These are phyloP conservation scores for Globisporangium mamillatum DNA, from an alignment of 352 stramenopile genomes.

Conservation along the genomic window DNA sequence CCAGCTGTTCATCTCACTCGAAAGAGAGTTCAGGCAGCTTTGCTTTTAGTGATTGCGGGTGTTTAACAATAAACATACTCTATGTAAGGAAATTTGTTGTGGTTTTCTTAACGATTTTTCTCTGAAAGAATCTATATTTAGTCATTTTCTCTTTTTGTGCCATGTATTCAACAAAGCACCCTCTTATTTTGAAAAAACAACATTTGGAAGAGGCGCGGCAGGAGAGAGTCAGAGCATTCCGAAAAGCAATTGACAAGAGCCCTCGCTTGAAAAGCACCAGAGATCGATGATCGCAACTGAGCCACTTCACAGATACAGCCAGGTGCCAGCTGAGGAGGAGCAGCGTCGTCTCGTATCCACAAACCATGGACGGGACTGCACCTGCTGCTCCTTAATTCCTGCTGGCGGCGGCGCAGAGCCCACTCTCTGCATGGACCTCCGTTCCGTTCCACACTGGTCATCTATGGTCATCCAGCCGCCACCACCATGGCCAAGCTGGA, in stretches of 20 bases:
- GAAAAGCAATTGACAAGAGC: not conserved
- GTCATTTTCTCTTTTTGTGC: too few relatives aligned
- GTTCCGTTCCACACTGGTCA: not conserved
- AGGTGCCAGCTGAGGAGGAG: not conserved
- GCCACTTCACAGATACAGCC: conserved; percentile 3
- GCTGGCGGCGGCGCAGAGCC: conserved; percentile 4
- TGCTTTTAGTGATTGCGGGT: not conserved
- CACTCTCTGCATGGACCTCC: conserved; percentile 7
- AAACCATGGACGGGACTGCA: not conserved
- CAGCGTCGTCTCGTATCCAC: not conserved
- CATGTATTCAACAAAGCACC: not conserved
- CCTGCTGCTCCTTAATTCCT: conserved; percentile 15
- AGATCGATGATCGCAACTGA: not conserved
- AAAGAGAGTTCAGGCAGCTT: not conserved
- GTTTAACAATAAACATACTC: not conserved
- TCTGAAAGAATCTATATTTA: too few relatives aligned
- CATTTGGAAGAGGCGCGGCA: conserved; percentile 1
- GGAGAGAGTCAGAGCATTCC: conserved; percentile 4
- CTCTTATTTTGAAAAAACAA: not conserved
- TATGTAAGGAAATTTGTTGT: too few relatives aligned
- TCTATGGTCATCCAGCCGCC: not conserved
- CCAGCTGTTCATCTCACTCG: not conserved
- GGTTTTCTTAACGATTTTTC: too few relatives aligned
- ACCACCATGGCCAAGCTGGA: not conserved
- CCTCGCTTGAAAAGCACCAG: too few relatives aligned